phyloP scores from a whole-genome alignment of 371 early-diverging fungal genomes.

The Syncephalis plumigaleata region DNA sequence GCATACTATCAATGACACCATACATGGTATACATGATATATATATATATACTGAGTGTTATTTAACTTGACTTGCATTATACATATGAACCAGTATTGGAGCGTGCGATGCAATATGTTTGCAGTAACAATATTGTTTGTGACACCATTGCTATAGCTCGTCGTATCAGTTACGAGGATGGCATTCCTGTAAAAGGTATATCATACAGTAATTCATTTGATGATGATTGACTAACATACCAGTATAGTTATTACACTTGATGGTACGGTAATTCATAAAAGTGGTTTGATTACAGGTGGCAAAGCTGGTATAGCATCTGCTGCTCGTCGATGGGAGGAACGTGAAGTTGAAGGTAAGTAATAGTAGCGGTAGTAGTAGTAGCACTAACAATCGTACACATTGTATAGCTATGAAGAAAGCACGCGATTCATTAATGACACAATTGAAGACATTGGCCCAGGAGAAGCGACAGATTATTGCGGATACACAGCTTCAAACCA shows the following conservation, averaged over 20 bases:
- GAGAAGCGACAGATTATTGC: constrained; percentile 44
- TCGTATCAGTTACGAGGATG: constrained; percentile 60
- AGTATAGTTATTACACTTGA: constrained; percentile 87
- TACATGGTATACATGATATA: too few species aligned
- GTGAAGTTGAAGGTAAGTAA: constrained; percentile 46
- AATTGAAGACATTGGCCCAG: constrained; percentile 54
- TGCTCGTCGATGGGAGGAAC: constrained; percentile 71
- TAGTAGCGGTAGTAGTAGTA: background rate
- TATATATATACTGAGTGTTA: too few species aligned
- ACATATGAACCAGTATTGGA: constrained; percentile 45
- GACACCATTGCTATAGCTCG: constrained; percentile 76
- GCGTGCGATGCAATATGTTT: constrained; percentile 69
- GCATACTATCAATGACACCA: too few species aligned
- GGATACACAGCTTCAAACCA: constrained; percentile 37
- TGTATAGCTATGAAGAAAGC: constrained; percentile 30
- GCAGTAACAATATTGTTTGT: constrained; percentile 77
- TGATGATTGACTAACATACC: too few species aligned
- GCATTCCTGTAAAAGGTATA: constrained; percentile 70
- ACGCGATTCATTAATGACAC: constrained; percentile 44
- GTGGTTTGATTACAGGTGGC: constrained; percentile 91
- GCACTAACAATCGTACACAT: background rate
- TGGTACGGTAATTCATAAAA: constrained; percentile 88
- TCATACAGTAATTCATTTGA: too few species aligned
- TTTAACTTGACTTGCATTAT: too few species aligned
- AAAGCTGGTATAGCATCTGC: constrained; percentile 17